These are phyloP conservation scores for Neoarthrinium moseri DNA, from an alignment of 2,329 filamentous ascomycete genomes.

Conservation along the genomic window DNA sequence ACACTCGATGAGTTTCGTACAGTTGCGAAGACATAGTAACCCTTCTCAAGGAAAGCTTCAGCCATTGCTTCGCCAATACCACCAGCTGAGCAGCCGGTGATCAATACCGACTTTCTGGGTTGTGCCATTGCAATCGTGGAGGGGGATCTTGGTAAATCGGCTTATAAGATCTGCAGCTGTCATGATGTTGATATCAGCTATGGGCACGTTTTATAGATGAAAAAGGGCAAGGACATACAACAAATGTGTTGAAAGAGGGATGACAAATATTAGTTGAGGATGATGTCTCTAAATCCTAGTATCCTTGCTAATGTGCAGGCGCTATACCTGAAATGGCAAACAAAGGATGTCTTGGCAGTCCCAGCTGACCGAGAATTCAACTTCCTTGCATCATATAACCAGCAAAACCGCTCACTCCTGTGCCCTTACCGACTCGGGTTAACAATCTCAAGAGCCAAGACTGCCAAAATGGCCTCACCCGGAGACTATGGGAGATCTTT, in stretches of 20 bases:
- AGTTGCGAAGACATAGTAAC: constrained; percentile 2
- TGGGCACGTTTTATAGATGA: neutral
- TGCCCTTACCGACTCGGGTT: neutral
- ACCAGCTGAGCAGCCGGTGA: constrained; percentile 1
- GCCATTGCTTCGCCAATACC: neutral
- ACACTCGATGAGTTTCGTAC: constrained; percentile 10
- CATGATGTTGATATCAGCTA: neutral
- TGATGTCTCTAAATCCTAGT: neutral
- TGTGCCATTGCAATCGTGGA: neutral
- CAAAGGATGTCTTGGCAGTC: neutral
- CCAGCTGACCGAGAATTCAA: neutral
- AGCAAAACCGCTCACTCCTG: neutral
- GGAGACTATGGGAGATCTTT: neutral
- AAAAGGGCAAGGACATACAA: neutral
- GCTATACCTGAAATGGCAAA: neutral
- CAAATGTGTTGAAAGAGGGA: too few relatives aligned
- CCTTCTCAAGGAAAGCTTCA: neutral
- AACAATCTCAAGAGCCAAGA: neutral
- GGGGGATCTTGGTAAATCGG: neutral
- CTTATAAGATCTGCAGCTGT: neutral
- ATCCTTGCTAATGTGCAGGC: neutral
- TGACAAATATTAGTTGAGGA: too few relatives aligned
- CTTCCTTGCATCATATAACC: neutral
- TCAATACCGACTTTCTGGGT: neutral
- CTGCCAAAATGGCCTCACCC: neutral